These are phyloP conservation scores for Claviceps paspali DNA, from an alignment of 2,329 filamentous ascomycete species.

Conservation along the genomic window DNA sequence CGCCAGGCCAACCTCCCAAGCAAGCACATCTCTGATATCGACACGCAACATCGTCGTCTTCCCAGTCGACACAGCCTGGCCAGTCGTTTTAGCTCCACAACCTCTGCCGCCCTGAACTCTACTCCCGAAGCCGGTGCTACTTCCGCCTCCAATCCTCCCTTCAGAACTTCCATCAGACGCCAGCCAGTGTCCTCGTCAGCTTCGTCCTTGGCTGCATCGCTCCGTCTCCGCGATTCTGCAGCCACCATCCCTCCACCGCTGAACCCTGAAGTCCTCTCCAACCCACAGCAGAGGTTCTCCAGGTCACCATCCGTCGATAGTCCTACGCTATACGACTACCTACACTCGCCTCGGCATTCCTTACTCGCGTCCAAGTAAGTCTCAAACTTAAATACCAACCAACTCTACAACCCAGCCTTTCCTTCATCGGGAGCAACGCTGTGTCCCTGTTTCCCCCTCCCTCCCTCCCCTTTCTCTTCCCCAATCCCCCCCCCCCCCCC, in stretches of 20 bases:
- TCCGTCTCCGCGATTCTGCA: conserved; percentile 7
- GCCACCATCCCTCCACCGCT: conserved; percentile 11
- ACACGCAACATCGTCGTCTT: conserved; percentile 5
- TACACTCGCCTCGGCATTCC: conserved; percentile 13
- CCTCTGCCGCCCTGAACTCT: background rate
- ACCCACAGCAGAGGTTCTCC: conserved; percentile 38
- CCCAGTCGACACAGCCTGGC: conserved; percentile 2
- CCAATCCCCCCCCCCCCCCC: background rate
- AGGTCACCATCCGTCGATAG: conserved; percentile 42
- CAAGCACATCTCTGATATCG: conserved; percentile 1
- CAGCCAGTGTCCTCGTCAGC: conserved; percentile 45
- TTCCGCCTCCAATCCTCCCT: conserved; percentile 6
- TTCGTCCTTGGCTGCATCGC: conserved; percentile 31
- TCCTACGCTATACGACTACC: conserved; percentile 47
- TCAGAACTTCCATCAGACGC: conserved; percentile 31
- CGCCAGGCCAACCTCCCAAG: background rate
- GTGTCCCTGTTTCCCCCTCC: background rate
- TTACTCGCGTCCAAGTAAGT: conserved; percentile 15
- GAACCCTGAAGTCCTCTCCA: conserved; percentile 22
- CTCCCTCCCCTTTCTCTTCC: background rate
- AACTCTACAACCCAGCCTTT: background rate
- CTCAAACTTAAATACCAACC: background rate
- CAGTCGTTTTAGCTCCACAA: conserved; percentile 5
- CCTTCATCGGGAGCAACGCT: too few species aligned
- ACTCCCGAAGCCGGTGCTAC: conserved; percentile 3